Base-by-base conservation (phyloP, 1,139 yeast genomes). In the Pichia sp. region DNA sequence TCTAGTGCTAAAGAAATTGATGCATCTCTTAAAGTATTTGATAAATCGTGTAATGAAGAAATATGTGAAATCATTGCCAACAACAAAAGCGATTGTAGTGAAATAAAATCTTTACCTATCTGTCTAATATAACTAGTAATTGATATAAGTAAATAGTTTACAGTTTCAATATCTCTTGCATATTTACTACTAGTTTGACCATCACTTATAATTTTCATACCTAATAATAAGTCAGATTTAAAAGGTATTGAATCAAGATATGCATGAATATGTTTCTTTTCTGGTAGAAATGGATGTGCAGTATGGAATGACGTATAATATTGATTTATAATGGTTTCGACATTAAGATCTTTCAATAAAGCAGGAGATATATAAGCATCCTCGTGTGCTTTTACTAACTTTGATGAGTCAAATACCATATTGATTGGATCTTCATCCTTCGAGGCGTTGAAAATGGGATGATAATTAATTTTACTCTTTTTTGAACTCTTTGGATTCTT, bases 221-320 rank as follows among this genome's bases (percentile, higher is more conserved):
- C 70, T 3, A 70, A 65, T 5, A 76, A 48, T n/a, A 75, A 54
- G 56, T 76, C 80, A 31, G 63, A 64, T 36, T 70, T 71, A 38
- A 68, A 58, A 0, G 72, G 70, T 1, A 70, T 60, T 7, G 66
- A 51, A 7, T 60, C 55, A 16, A 75, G 57, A 53, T 68, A 75
- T 1, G 60, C 56, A 14, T 62, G 49, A 5, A 76, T 65, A 31
- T 73, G 70, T 7, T 61, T 60, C 38, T 61, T 52, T 3, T 72
- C 69, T 0, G 81, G 80, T 48, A 76, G 60, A 34, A 77, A 63
- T 2, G 81, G 81, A 58, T 77, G 81, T 1, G 73, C 60, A 27
- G 55, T 55, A 54, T 76, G 77, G 57, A 76, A 74, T 19, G 58
- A 60, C 3, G 63, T 57, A 55, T 73, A 77, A 56, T 72, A 77